Base-by-base conservation (phyloP, 164 flowering plant species). In the Sedum album region DNA sequence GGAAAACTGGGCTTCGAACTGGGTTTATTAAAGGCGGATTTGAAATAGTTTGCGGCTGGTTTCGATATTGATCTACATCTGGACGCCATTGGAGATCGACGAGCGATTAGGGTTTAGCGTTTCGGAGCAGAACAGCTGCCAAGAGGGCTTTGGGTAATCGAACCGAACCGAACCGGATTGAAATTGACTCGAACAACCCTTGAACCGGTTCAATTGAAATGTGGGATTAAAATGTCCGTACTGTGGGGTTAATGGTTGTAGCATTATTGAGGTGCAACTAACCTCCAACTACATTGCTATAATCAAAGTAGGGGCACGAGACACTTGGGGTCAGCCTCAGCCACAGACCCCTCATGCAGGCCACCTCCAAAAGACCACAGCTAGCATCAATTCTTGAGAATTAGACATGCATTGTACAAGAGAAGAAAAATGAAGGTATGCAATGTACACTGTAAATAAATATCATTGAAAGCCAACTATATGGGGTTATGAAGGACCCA, bases 21-120 rank as follows among this genome's bases (percentile, higher is more conserved):
- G 41, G 91, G 81, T 71, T 76, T 88, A 48, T 73, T 26, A 38
- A 81, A 14, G 65, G 87, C 62, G 68, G 86, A 84, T 67, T 81
- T 89, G 63, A 89, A 66, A 48, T 86, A 69, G 71, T 74, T 78
- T 4, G 79, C 6, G 10, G 86, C 64, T 0, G 96, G 87, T 67
- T 60, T 85, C 64, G 95, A 82, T 35, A 88, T 46, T n/a, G 88
- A 79, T 71, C 90, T 77, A 67, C 9, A 84, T n/a, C 92, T 87
- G 77, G 88, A 83, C 46, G 96, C 96, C 97, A 86, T 73, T 71
- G 41, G 60, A 44, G 67, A 42, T 51, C 33, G 31, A 17, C 14
- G 8, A 28, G 57, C 63, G 9, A 18, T 21, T 48, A 48, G 66
- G 63, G 44, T 48, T n/a, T 70, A 60, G 75, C 73, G 70, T 57